Conservation (phyloP, 2,329 filamentous ascomycete genomes). For the Aspergillus caelatus region DNA sequence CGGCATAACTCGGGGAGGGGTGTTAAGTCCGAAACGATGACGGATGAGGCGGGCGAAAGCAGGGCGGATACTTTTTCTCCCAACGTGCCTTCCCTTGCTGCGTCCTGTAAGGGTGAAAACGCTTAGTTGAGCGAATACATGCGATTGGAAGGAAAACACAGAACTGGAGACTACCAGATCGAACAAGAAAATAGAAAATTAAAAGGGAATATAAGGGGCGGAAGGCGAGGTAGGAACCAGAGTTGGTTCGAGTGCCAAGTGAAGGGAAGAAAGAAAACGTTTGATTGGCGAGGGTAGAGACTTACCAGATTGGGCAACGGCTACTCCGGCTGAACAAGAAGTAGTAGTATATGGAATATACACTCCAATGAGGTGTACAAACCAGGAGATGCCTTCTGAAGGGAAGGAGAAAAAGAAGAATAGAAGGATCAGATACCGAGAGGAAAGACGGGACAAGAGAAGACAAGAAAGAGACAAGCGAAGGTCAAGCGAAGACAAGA, state of each 20-base stretch:
- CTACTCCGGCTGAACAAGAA: background rate
- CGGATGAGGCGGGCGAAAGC: slow-evolving; percentile 11
- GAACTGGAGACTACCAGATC: background rate
- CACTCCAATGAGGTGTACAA: background rate
- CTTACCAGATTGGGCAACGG: slow-evolving; percentile 7
- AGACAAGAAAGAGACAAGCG: slow-evolving; percentile 11
- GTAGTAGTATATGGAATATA: background rate
- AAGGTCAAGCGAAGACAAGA: slow-evolving; percentile 16
- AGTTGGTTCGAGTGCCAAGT: slow-evolving; percentile 8
- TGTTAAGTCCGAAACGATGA: slow-evolving; percentile 5
- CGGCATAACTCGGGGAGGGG: slow-evolving; percentile 11
- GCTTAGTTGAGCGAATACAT: background rate
- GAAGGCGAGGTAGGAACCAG: slow-evolving; percentile 4
- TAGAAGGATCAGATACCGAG: background rate
- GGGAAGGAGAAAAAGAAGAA: background rate
- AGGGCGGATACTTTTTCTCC: slow-evolving; percentile 6
- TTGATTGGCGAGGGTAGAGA: slow-evolving; percentile 10
- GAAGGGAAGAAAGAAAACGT: slow-evolving; percentile 9
- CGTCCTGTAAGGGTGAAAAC: slow-evolving; percentile 2
- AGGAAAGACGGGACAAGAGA: slow-evolving; percentile 14
- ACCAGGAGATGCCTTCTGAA: slow-evolving; percentile 7
- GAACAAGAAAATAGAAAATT: background rate
- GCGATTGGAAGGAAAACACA: background rate
- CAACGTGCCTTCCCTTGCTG: slow-evolving; percentile 5
- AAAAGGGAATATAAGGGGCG: background rate